Base-by-base conservation (phyloP, 2,329 filamentous ascomycete species). In the Claviceps pusilla region DNA sequence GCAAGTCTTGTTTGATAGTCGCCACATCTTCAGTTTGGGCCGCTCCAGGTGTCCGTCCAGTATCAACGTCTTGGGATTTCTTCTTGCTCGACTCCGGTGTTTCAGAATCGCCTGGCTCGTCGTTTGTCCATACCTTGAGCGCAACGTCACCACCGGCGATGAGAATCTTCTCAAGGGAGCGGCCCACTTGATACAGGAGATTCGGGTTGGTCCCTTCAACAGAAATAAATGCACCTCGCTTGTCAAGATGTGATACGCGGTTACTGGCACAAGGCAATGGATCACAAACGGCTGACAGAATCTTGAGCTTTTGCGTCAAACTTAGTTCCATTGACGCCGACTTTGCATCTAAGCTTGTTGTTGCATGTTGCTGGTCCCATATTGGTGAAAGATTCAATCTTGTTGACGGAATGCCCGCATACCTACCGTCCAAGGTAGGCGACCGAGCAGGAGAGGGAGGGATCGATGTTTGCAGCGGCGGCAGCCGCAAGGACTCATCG, bases 181-280 rank as follows among this genome's bases (percentile, higher is more conserved):
- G 71, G 3, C 87, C 82, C 4, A 87, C 79, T 10, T 78, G 74
- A 1, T 71, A 66, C 10, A 79, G 64, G 28, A 78, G 60, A n/a
- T 63, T 62, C 7, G 65, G 59, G 55, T 84, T 78, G 19, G 84
- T 76, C 0, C 90, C 90, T 67, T 97, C 91, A 33, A 97, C 73
- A 0, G 87, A 85, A 57, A 97, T 83, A 42, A 96, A 78, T 0
- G 86, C 80, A 0, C 91, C 90, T n/a, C 89, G 79, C 7, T 73
- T 71, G 60, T 73, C 69, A 56, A 68, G 65, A 1, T 58, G 57
- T 3, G 62, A 59, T 4, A 60, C 61, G 7, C 62, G 65, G 3
- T 68, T 65, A 5, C 65, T 62, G 1, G 70, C 63, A 16, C 70
- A 60, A 6, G 71, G 69, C 14, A 87, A 72, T 0, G 87, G 82